Conservation (phyloP, 2,329 filamentous ascomycete genomes). For the Trichoderma cornu-damae region DNA sequence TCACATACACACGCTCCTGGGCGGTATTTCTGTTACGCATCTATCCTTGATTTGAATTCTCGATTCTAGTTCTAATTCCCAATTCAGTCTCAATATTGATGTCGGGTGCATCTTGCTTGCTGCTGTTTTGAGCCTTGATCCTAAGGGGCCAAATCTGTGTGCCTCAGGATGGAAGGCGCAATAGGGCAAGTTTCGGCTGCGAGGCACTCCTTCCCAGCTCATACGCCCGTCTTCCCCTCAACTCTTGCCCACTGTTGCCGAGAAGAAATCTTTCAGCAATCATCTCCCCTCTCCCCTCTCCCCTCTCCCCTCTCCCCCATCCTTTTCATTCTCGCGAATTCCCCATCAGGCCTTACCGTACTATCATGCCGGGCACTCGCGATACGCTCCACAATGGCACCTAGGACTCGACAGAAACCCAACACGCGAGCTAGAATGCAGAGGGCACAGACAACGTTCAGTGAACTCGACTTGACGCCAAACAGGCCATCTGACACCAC, state of each 20-base stretch:
- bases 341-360: not conserved
- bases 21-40: not conserved
- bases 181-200: not conserved
- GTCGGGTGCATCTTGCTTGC: not conserved
- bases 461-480: slow-evolving; percentile 33
- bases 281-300: not conserved
- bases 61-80: not conserved
- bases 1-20: too few relatives aligned
- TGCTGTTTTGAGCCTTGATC: not conserved
- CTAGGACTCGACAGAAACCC: not conserved
- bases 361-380: too few relatives aligned
- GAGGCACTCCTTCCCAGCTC: slow-evolving; percentile 1
- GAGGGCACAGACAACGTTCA: slow-evolving; percentile 23
- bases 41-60: not conserved
- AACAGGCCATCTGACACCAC: too few relatives aligned
- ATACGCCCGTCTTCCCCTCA: not conserved
- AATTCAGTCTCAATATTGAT: too few relatives aligned
- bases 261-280: not conserved
- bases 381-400: not conserved
- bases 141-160: not conserved
- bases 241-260: not conserved
- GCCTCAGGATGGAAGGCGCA: not conserved
- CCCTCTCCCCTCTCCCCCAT: too few relatives aligned
- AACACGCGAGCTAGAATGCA: not conserved
- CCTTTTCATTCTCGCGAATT: too few relatives aligned